Evolutionary conservation across 805 yeast genomes (phyloP), one percentile per base, ranked within the genome.

Genomic region (Komagataella populi): DNA sequence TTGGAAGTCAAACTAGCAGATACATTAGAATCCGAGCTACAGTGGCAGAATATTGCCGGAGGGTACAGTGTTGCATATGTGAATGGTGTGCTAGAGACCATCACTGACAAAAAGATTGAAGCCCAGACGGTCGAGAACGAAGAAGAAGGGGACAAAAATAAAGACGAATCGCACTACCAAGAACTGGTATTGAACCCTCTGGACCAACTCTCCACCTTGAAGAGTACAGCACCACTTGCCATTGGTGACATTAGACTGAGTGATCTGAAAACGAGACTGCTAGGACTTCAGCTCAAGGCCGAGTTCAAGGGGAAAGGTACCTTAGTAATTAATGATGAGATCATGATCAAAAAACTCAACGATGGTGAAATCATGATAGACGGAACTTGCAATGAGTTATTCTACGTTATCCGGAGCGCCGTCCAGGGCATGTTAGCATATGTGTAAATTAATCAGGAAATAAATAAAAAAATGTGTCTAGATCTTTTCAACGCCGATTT

Each of bases 261-360:
- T 0, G 96, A 89, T 55, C 70, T 93, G 49, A 83, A 86, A 59
- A 78, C 78, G 57, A 76, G 74, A 53, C 70, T 93, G 44, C 67
- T 72, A 30, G 68, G 72, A 4, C 65, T 69, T 51, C 84, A 87
- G 49, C 78, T 84, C 59, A 72, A 70, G 50, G 96, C 95, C 0
- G 96, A 90, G 60, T 88, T 91, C 63, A 81, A 84, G 64, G 95
- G 96, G 51, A 96, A 89, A 63, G 98, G 98, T 63, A 81, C 89
- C 0, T 69, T 93, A 45, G 95, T 90, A 12, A 84, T 95, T 47
- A 90, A 90, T 60, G 84, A 84, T 52, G 70, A 70, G 50, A 77
- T 93, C 16, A 83, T 87, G 1, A 80, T 93, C 6, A 70, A 87
- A 51, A 91, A 91, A 62, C 72, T 85, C 2, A 83, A 77, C 46